These are phyloP conservation scores for Russula olivacea DNA, from an alignment of 768 basidiomycete genomes.

Conservation along the genomic window DNA sequence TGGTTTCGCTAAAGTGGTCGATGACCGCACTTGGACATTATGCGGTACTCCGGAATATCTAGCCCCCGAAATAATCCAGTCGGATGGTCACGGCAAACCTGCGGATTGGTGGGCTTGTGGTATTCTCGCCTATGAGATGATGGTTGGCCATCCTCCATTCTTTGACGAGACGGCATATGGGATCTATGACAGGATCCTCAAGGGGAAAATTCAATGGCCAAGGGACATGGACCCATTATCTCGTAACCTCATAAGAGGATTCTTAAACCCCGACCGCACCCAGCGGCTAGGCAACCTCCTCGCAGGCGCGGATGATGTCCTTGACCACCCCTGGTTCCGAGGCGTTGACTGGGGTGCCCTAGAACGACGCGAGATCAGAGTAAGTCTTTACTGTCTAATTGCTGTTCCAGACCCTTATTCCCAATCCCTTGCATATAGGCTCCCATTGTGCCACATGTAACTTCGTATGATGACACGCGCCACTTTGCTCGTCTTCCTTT, in stretches of 20 bases:
- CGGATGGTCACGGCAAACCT: constrained; percentile 95
- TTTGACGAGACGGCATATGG: constrained; percentile 97
- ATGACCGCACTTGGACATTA: constrained; percentile 96
- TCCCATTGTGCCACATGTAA: constrained; percentile 78
- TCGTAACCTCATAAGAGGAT: constrained; percentile 78
- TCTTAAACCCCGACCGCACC: constrained; percentile 87
- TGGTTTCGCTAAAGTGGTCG: constrained; percentile 96
- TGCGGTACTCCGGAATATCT: constrained; percentile 97
- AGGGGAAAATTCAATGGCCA: constrained; percentile 88
- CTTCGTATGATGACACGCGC: constrained; percentile 76
- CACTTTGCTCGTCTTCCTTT: constrained; percentile 78
- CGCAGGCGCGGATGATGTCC: constrained; percentile 85
- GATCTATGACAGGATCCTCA: constrained; percentile 96
- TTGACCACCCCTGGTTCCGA: constrained; percentile 91
- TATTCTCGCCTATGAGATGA: constrained; percentile 96
- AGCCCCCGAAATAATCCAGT: constrained; percentile 96
- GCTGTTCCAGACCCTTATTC: constrained; percentile 1
- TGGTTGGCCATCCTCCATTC: constrained; percentile 98
- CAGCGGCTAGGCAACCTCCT: constrained; percentile 91
- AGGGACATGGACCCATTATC: constrained; percentile 83
- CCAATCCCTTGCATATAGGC: constrained; percentile 43
- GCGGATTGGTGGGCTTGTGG: constrained; percentile 99
- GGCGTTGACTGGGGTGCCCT: constrained; percentile 91
- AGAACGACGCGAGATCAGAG: constrained; percentile 80
- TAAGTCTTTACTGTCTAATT: constrained; percentile 30